Conservation (phyloP, 768 basidiomycete species). For the Suillus americanus region DNA sequence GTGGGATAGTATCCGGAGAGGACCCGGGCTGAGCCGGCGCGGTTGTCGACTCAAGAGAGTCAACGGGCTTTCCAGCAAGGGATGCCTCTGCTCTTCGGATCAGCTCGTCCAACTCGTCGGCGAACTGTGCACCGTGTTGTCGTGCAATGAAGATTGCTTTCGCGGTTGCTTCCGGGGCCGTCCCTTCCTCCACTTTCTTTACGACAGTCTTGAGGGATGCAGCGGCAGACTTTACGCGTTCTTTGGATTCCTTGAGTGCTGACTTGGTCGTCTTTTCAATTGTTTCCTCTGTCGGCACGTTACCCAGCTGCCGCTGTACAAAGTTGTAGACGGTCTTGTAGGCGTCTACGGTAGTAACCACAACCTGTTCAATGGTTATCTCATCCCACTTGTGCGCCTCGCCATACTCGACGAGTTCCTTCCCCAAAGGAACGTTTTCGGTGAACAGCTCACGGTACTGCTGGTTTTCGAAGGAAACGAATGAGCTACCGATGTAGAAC, state of each 20-base stretch:
- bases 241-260: conserved; percentile 42
- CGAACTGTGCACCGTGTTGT: conserved; percentile 49
- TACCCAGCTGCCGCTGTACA: conserved; percentile 42
- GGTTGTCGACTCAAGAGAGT: conserved; percentile 23
- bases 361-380: conserved; percentile 59
- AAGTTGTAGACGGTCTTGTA: conserved; percentile 50
- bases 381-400: conserved; percentile 80
- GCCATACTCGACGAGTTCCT: conserved; percentile 75
- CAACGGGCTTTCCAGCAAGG: conserved; percentile 45
- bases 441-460: conserved; percentile 86
- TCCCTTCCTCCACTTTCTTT: conserved; percentile 34
- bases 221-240: conserved; percentile 41
- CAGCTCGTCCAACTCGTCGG: conserved; percentile 66
- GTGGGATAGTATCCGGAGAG: conserved; percentile 24
- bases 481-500: conserved; percentile 83
- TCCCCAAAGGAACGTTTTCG: conserved; percentile 75
- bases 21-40: conserved; percentile 25
- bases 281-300: conserved; percentile 40
- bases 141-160: conserved; percentile 44
- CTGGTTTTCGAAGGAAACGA: conserved; percentile 74
- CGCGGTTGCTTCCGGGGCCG: conserved; percentile 23
- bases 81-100: conserved; percentile 74
- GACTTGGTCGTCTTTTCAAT: conserved; percentile 35
- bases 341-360: conserved; percentile 52
- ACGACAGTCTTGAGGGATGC: conserved; percentile 50